These are phyloP conservation scores for Vitis hybrid DNA, from an alignment of 177 flowering plant genomes.

Conservation along the genomic window DNA sequence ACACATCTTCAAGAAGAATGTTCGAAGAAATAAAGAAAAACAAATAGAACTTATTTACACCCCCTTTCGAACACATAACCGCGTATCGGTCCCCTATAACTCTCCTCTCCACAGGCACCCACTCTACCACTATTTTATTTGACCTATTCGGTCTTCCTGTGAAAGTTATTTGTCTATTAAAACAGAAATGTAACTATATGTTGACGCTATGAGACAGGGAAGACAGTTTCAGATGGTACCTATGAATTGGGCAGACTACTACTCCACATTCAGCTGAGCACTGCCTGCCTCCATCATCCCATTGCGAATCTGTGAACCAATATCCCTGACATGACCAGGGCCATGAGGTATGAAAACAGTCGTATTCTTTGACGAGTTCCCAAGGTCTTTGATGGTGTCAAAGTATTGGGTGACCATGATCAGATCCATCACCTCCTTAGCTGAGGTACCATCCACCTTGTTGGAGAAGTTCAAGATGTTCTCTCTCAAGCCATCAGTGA, in stretches of 20 bases:
- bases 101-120: no score
- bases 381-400: conserved; percentile 96
- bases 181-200: no score
- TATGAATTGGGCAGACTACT: neutral
- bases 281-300: conserved; percentile 86
- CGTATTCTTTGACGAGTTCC: conserved; percentile 92
- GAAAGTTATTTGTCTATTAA: no score
- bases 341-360: conserved; percentile 97
- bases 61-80: no score
- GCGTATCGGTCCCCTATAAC: no score
- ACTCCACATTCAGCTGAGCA: conserved; percentile 28
- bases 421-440: conserved; percentile 98
- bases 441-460: conserved; percentile 86
- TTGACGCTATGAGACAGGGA: neutral
- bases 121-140: no score
- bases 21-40: no score
- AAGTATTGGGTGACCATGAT: conserved; percentile 97
- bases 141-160: no score
- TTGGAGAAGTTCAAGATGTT: conserved; percentile 90
- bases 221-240: neutral
- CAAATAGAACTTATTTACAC: no score
- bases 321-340: conserved; percentile 95
- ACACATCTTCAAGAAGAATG: no score
- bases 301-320: conserved; percentile 85
- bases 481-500: conserved; percentile 94